These are phyloP conservation scores for Sextonia rubra DNA, from an alignment of 164 flowering plant genomes.

Conservation along the genomic window DNA sequence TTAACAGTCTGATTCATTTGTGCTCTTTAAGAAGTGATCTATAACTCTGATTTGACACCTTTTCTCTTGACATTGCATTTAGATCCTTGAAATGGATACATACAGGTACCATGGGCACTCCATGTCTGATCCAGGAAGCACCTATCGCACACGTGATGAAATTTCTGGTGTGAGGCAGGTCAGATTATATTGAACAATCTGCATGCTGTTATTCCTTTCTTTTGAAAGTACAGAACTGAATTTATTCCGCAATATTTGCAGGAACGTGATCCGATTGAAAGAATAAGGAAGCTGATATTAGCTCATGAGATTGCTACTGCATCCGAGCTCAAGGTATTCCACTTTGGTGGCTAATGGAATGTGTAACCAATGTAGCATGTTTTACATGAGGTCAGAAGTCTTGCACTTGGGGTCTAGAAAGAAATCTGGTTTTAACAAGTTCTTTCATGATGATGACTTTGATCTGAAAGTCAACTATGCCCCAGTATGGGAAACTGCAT, in stretches of 20 bases:
- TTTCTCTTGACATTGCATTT: constrained; percentile 15
- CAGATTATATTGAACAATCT: not conserved
- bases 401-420: not conserved
- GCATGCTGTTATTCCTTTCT: not conserved
- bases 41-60: not conserved
- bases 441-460: not conserved
- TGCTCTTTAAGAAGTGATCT: not conserved
- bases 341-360: not conserved
- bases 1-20: not conserved
- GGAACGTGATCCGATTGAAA: constrained; percentile 98
- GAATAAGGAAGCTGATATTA: constrained; percentile 73
- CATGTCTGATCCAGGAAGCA: constrained; percentile 99
- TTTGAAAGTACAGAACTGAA: not conserved
- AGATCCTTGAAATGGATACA: constrained; percentile 99
- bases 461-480: not conserved
- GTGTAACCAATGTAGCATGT: not conserved
- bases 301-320: constrained; percentile 84
- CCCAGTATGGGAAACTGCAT: not conserved
- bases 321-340: constrained; percentile 79
- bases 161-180: constrained; percentile 94
- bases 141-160: constrained; percentile 96
- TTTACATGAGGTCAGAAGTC: not conserved
- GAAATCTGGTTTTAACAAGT: not conserved
- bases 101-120: constrained; percentile 99
- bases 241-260: constrained; percentile 18